phyloP scores from a whole-genome alignment of 2,329 filamentous ascomycete species.

The Ascochyta clinopodiicola region DNA sequence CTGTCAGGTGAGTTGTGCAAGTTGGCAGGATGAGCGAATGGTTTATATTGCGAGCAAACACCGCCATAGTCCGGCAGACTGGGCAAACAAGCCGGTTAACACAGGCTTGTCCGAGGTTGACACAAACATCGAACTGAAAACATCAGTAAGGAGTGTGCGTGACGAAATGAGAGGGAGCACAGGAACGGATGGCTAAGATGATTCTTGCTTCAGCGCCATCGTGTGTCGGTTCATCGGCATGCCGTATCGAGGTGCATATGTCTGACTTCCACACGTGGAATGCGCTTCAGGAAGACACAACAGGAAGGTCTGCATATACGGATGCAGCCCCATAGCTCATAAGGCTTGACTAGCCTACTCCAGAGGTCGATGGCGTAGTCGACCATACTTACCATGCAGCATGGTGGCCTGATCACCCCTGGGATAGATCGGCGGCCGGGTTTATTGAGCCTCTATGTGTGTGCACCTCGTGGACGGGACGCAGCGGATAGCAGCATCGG shows the following conservation, averaged over 20 bases:
- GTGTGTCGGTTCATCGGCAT: constrained; percentile 24
- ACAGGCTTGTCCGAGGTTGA: constrained; percentile 16
- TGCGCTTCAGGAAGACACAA: constrained; percentile 33
- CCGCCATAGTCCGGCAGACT: constrained; percentile 6
- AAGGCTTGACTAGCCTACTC: constrained; percentile 13
- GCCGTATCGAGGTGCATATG: constrained; percentile 22
- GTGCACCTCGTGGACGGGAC: constrained; percentile 14
- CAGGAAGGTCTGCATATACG: constrained; percentile 27
- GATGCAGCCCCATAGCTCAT: constrained; percentile 16
- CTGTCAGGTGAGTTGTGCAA: constrained; percentile 22
- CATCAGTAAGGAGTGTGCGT: constrained; percentile 28
- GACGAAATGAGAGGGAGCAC: constrained; percentile 34
- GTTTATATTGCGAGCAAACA: constrained; percentile 23
- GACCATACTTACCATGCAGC: background rate
- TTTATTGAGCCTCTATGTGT: constrained; percentile 14
- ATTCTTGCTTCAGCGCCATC: constrained; percentile 21
- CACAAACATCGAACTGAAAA: constrained; percentile 19
- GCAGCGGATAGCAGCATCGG: constrained; percentile 17
- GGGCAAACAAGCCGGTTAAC: constrained; percentile 13
- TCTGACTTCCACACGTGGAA: constrained; percentile 37
- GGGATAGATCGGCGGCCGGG: constrained; percentile 1
- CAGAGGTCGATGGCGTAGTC: background rate
- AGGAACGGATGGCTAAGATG: constrained; percentile 32
- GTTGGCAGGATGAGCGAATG: constrained; percentile 16
- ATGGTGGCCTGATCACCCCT: background rate